A percentile compares a stretch with the other conserved stretches of the same genome.
Evolutionary conservation across 2,329 filamentous ascomycete species (phyloP).

Genomic region (Cryphonectria carpinicola): DNA sequence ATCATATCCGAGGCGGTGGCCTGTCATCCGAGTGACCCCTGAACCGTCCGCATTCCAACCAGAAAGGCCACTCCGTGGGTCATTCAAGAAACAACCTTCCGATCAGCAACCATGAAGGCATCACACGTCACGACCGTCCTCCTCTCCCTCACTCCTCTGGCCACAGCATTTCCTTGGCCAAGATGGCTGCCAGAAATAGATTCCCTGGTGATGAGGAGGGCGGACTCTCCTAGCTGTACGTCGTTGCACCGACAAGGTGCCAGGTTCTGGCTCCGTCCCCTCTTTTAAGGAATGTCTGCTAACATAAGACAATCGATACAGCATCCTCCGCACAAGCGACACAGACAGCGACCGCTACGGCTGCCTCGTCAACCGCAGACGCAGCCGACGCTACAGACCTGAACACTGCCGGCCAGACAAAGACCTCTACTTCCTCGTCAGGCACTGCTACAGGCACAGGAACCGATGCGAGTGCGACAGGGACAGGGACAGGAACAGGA

Average conservation of each 20-base stretch:
- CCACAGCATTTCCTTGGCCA: conserved; percentile 56
- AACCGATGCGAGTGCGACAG: conserved; percentile 33
- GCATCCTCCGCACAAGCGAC: conserved; percentile 31
- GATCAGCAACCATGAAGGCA: conserved; percentile 51
- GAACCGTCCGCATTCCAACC: not conserved
- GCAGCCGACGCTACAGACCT: conserved; percentile 42
- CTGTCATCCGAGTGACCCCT: conserved; percentile 11
- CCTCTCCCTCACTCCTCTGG: conserved; percentile 55
- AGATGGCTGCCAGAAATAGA: conserved; percentile 58
- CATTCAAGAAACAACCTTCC: not conserved
- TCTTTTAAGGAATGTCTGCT: conserved; percentile 10
- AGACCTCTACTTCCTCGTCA: conserved; percentile 34
- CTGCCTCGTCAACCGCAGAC: conserved; percentile 31
- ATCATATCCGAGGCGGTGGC: not conserved
- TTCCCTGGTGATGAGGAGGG: conserved; percentile 55
- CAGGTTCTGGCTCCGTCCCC: conserved; percentile 7
- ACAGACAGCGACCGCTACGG: conserved; percentile 30
- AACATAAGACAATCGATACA: conserved; percentile 27
- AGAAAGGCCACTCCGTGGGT: conserved; percentile 12
- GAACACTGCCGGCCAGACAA: conserved; percentile 43
- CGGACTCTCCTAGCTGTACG: conserved; percentile 35
- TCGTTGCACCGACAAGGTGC: conserved; percentile 22
- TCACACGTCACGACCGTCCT: conserved; percentile 54
- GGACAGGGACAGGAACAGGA: conserved; percentile 28
- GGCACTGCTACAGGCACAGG: conserved; percentile 35